These are phyloP conservation scores for Penicillium oxalicum DNA, from an alignment of 2,329 filamentous ascomycete genomes.

Conservation along the genomic window DNA sequence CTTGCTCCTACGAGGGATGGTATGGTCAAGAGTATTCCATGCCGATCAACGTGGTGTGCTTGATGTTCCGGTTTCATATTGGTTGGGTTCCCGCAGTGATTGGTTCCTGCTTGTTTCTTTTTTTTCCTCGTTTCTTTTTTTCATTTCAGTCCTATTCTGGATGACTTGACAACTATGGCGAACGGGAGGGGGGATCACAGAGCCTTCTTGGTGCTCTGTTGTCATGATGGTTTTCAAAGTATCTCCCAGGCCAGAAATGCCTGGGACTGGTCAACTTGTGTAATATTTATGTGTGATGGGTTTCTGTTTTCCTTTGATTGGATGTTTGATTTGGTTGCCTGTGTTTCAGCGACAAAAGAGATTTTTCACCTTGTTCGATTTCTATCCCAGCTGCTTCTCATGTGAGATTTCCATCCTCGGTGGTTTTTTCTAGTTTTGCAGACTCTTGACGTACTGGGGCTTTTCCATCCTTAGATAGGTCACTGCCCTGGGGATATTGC, in stretches of 20 bases:
- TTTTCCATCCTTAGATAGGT: too few relatives aligned
- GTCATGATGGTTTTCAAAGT: constrained; percentile 7
- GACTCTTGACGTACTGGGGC: neutral
- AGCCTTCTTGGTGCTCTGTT: constrained; percentile 1
- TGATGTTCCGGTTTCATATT: too few relatives aligned
- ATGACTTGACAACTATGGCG: constrained; percentile 1
- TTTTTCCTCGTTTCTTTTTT: constrained; percentile 1
- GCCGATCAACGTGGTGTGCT: too few relatives aligned
- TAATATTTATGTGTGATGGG: constrained; percentile 6
- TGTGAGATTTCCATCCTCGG: neutral
- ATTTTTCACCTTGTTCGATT: constrained; percentile 7
- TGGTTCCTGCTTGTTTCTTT: neutral
- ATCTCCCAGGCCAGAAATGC: constrained; percentile 8
- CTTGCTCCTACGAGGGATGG: too few relatives aligned
- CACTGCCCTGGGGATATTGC: too few relatives aligned
- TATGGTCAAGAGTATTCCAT: too few relatives aligned
- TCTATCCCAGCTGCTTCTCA: neutral
- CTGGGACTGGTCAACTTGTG: constrained; percentile 10
- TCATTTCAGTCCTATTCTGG: neutral
- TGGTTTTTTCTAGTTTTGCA: neutral
- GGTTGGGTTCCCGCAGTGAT: too few relatives aligned
- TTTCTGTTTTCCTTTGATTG: constrained; percentile 5
- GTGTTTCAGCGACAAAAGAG: constrained; percentile 29
- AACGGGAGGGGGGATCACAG: constrained; percentile 9
- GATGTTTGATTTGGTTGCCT: constrained; percentile 21